A percentile compares a stretch with the other conserved stretches of the same genome.
Evolutionary conservation across 192 early-diverging fungal species (phyloP).

Genomic region (Coemansia sp.): DNA sequence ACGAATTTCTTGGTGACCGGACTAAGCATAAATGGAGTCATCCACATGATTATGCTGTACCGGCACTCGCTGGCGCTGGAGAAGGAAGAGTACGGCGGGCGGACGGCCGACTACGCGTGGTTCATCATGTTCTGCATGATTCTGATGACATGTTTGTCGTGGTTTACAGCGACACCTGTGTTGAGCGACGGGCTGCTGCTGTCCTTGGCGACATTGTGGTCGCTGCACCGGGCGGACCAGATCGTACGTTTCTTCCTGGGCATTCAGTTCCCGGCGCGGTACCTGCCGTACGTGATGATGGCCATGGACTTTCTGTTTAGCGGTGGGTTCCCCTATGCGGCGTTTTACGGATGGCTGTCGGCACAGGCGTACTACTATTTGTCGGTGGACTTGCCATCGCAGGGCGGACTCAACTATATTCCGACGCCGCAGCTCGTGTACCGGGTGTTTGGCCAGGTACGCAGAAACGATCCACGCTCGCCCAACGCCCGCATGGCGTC

Average conservation of each 20-base stretch:
- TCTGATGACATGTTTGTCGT: constrained; percentile 18
- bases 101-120: constrained; percentile 79
- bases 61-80: constrained; percentile 73
- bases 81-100: constrained; percentile 59
- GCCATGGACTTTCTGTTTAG: constrained; percentile 57
- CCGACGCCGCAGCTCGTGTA: constrained; percentile 66
- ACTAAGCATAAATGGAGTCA: constrained; percentile 60
- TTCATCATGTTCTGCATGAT: constrained; percentile 64
- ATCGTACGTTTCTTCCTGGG: constrained; percentile 75
- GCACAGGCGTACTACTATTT: constrained; percentile 78
- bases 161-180: constrained; percentile 21
- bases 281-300: constrained; percentile 75
- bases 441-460: constrained; percentile 44
- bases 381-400: constrained; percentile 63
- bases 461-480: constrained; percentile 23
- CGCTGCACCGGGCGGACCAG: constrained; percentile 58
- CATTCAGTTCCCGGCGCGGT: constrained; percentile 67
- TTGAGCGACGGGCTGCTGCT: constrained; percentile 60
- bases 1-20: constrained; percentile 64
- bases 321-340: constrained; percentile 44
- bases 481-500: constrained; percentile 23
- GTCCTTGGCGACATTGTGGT: constrained; percentile 75
- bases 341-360: constrained; percentile 66
- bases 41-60: constrained; percentile 76
- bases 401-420: constrained; percentile 64